Evolutionary conservation across 192 early-diverging fungal genomes (phyloP).

Genomic region (Coemansia sp.): DNA sequence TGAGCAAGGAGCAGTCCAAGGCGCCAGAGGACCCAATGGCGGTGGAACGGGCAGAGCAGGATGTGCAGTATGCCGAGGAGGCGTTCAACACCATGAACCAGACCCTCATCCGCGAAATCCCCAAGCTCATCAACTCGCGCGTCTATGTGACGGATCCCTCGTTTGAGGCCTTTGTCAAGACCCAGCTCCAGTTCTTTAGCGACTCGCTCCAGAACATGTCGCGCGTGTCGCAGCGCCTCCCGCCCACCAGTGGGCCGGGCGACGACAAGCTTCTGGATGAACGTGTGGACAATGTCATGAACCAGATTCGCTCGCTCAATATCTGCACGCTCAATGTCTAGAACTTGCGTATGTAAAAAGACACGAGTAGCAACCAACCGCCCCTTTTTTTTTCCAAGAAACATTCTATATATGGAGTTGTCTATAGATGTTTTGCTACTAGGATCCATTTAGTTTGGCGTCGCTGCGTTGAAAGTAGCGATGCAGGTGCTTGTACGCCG

Average conservation of each 20-base stretch:
- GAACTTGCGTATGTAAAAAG: too few relatives aligned
- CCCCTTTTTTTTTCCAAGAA: too few relatives aligned
- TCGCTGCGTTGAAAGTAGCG: too few relatives aligned
- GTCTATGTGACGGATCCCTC: constrained; percentile 91
- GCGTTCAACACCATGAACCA: constrained; percentile 78
- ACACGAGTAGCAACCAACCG: too few relatives aligned
- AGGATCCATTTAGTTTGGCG: too few relatives aligned
- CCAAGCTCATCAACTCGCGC: constrained; percentile 80
- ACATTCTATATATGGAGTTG: too few relatives aligned
- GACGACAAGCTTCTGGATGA: constrained; percentile 56
- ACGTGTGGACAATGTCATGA: constrained; percentile 72
- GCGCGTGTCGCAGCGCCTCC: constrained; percentile 56
- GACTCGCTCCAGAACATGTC: constrained; percentile 72
- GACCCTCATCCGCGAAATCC: constrained; percentile 78
- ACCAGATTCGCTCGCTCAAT: constrained; percentile 81
- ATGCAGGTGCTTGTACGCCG: background rate
- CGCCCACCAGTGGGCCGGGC: constrained; percentile 51
- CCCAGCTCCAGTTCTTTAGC: constrained; percentile 87
- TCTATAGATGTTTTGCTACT: too few relatives aligned
- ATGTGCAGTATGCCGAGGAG: constrained; percentile 65
- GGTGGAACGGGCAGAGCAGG: constrained; percentile 72
- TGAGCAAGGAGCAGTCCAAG: constrained; percentile 78
- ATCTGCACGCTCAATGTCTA: constrained; percentile 74
- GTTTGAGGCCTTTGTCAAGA: constrained; percentile 92
- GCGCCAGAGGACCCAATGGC: constrained; percentile 62